phyloP scores from a whole-genome alignment of 768 basidiomycete species.

The Phaffia tasmanica region DNA sequence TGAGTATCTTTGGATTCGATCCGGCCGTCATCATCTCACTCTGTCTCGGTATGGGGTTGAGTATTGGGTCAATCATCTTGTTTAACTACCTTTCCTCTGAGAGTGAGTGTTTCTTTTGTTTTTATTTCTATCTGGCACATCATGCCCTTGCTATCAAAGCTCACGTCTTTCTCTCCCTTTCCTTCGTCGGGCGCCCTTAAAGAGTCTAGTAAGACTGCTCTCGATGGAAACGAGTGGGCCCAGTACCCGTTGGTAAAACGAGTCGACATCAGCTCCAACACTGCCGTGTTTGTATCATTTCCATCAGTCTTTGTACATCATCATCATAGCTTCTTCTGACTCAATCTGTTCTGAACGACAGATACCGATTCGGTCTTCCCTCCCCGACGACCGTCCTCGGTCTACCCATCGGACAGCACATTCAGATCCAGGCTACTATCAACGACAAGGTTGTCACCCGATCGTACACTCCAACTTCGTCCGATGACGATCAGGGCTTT shows the following conservation, averaged over 20 bases:
- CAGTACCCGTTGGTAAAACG: conserved; percentile 72
- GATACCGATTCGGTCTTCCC: conserved; percentile 85
- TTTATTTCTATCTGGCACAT: too few relatives aligned
- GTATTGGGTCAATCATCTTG: too few relatives aligned
- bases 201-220: neutral
- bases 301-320: neutral
- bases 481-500: conserved; percentile 81
- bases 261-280: conserved; percentile 80
- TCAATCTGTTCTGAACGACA: conserved; percentile 35
- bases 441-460: conserved; percentile 80
- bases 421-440: conserved; percentile 79
- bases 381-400: conserved; percentile 65
- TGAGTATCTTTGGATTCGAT: too few relatives aligned
- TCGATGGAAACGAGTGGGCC: conserved; percentile 47
- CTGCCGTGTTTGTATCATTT: conserved; percentile 59
- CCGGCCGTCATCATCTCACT: too few relatives aligned
- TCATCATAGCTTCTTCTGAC: conserved; percentile 10
- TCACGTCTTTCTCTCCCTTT: neutral
- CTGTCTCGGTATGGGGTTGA: too few relatives aligned
- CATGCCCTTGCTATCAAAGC: too few relatives aligned
- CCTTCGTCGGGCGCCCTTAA: conserved; percentile 1
- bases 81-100: too few relatives aligned
- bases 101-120: too few relatives aligned
- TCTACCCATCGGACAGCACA: conserved; percentile 93
- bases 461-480: conserved; percentile 90